Evolutionary conservation across 75 land plant species (phyloP).

Genomic region (Cunninghamia lanceolata): DNA sequence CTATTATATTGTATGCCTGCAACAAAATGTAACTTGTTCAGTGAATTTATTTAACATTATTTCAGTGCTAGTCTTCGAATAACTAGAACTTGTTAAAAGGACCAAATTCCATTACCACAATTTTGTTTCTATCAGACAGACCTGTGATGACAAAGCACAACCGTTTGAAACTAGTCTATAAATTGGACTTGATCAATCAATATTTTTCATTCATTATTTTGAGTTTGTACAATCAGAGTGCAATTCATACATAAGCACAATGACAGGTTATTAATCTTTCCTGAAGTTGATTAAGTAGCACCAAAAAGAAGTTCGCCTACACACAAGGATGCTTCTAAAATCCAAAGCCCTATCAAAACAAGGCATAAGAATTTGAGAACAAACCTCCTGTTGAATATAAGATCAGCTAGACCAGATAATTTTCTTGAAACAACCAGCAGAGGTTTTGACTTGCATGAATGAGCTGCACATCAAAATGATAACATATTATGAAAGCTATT

Average conservation of each 20-base stretch:
- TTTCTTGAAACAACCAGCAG: background rate
- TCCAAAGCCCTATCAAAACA: background rate
- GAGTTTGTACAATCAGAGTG: background rate
- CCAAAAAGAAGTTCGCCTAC: background rate
- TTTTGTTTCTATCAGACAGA: background rate
- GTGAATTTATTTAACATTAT: background rate
- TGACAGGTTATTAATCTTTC: background rate
- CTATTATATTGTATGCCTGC: background rate
- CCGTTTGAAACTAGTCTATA: background rate
- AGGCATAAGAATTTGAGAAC: background rate
- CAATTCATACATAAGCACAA: background rate
- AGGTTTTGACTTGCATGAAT: slow-evolving; percentile 6
- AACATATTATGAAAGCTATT: background rate
- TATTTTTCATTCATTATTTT: background rate
- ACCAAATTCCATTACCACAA: background rate
- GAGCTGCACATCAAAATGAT: background rate
- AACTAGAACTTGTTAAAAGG: background rate
- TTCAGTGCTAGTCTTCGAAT: background rate
- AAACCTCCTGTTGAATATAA: slow-evolving; percentile 8
- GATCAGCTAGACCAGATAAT: slow-evolving; percentile 8
- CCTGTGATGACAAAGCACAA: background rate
- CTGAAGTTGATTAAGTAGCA: background rate
- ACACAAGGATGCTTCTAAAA: background rate
- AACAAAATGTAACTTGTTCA: background rate
- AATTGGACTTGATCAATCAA: background rate